Conservation (phyloP, 345 rosid genomes). For the Erodium maritimum region DNA sequence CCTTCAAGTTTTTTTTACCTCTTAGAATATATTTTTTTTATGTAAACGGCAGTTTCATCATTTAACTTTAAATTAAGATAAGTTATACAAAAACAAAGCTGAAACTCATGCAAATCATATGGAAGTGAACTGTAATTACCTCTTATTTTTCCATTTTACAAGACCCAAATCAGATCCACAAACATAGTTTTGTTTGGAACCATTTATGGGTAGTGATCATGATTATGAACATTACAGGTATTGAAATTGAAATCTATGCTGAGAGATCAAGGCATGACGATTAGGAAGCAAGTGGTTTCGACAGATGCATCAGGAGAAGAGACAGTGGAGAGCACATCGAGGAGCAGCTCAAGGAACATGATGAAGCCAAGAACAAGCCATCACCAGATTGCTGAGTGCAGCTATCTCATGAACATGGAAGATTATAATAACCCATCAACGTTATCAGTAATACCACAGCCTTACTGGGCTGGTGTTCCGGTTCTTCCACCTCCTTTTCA, state of each 20-base stretch:
- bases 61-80: too few species aligned
- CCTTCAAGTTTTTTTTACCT: too few species aligned
- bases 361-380: slow-evolving; percentile 3
- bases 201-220: background rate
- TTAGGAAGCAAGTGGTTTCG: slow-evolving; percentile 26
- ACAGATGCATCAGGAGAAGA: slow-evolving; percentile 51
- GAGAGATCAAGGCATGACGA: slow-evolving; percentile 25
- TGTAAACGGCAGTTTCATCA: too few species aligned
- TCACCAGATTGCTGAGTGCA: slow-evolving; percentile 22
- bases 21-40: too few species aligned
- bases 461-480: slow-evolving; percentile 9
- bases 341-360: slow-evolving; percentile 11
- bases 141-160: too few species aligned
- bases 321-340: slow-evolving; percentile 48
- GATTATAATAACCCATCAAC: slow-evolving; percentile 22
- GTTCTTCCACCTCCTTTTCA: background rate
- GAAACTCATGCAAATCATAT: too few species aligned
- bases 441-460: background rate
- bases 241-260: slow-evolving; percentile 42
- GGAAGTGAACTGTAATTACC: too few species aligned
- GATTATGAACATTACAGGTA: slow-evolving; percentile 21
- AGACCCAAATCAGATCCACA: background rate
- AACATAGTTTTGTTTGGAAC: background rate
- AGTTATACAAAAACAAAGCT: too few species aligned
- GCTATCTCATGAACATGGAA: slow-evolving; percentile 23